These are phyloP conservation scores for Mortierella sp. DNA, from an alignment of 371 early-diverging fungal species.

Conservation along the genomic window DNA sequence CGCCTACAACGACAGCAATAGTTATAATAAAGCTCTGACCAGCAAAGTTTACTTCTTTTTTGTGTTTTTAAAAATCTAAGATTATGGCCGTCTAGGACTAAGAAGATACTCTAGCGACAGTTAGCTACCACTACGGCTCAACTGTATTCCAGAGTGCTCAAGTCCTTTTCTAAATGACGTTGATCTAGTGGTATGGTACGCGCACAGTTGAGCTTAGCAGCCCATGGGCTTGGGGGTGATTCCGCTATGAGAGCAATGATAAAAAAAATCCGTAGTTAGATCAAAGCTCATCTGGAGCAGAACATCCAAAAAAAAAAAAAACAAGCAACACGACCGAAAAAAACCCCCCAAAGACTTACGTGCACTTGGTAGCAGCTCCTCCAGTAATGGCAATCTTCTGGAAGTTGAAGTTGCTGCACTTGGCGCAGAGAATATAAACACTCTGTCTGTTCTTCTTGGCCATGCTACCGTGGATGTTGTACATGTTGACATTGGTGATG, in stretches of 20 bases:
- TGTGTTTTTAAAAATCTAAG: not conserved
- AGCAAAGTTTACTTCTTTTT: not conserved
- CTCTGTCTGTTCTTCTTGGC: slow-evolving; percentile 15
- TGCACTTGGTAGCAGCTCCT: slow-evolving; percentile 20
- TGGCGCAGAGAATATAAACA: slow-evolving; percentile 44
- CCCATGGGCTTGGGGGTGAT: slow-evolving; percentile 33
- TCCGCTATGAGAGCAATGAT: slow-evolving; percentile 14
- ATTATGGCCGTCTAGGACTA: not conserved
- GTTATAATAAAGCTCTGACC: not conserved
- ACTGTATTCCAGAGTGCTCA: not conserved
- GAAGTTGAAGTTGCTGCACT: slow-evolving; percentile 46
- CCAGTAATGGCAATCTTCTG: slow-evolving; percentile 40
- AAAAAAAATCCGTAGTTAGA: slow-evolving; percentile 18
- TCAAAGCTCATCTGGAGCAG: not conserved
- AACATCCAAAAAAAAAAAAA: not conserved
- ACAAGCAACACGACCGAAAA: not conserved
- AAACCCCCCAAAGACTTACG: slow-evolving; percentile 19
- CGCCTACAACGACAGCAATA: not conserved
- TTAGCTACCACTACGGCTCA: not conserved
- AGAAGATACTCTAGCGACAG: not conserved
- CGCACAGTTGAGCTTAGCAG: slow-evolving; percentile 25
- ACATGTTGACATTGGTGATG: slow-evolving; percentile 44
- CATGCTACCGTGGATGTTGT: slow-evolving; percentile 36
- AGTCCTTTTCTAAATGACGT: not conserved
- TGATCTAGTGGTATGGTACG: not conserved